These are phyloP conservation scores for Excoecaria cochinchinensis DNA, from an alignment of 345 rosid genomes.

Conservation along the genomic window DNA sequence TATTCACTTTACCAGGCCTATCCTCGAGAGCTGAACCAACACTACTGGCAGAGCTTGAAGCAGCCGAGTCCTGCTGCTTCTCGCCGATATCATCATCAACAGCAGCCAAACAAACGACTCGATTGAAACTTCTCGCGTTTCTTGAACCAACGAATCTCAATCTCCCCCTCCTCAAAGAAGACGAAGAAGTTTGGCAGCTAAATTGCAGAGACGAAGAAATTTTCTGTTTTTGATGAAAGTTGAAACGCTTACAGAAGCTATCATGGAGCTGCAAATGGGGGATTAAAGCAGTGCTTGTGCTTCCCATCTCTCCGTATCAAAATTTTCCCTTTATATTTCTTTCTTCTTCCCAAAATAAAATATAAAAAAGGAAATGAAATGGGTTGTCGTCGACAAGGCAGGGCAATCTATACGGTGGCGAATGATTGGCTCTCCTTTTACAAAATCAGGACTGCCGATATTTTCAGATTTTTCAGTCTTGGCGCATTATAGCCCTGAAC, in stretches of 20 bases:
- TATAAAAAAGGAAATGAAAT: background rate
- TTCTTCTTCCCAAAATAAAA: background rate
- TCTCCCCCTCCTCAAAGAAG: conserved; percentile 21
- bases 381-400: background rate
- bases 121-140: background rate
- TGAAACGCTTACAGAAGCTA: conserved; percentile 40
- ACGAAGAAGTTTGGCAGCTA: conserved; percentile 12
- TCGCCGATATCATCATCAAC: conserved; percentile 45
- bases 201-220: conserved; percentile 24
- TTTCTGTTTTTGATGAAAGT: conserved; percentile 23
- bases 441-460: background rate
- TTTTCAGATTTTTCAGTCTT: background rate
- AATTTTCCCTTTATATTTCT: too few species aligned
- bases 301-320: conserved; percentile 42
- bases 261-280: conserved; percentile 51
- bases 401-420: background rate
- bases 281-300: conserved; percentile 56
- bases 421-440: conserved; percentile 12
- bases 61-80: conserved; percentile 34
- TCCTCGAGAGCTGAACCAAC: too few species aligned
- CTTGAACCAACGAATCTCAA: conserved; percentile 28
- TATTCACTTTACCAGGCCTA: too few species aligned
- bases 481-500: background rate
- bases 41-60: too few species aligned
- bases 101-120: conserved; percentile 47